These are phyloP conservation scores for Diaporthe sp. DNA, from an alignment of 2,329 filamentous ascomycete genomes.

Conservation along the genomic window DNA sequence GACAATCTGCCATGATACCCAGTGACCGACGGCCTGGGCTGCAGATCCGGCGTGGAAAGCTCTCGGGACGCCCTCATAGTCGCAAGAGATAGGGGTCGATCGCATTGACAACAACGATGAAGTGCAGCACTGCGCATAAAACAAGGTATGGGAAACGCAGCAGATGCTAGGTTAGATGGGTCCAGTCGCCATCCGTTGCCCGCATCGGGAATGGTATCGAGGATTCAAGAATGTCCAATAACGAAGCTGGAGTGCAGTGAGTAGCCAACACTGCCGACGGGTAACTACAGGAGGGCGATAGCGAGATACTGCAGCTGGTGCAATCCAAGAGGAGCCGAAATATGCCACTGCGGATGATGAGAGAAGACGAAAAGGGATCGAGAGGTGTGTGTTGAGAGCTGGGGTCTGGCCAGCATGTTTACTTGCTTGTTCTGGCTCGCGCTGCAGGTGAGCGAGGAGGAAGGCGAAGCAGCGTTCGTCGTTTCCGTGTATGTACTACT, in stretches of 20 bases:
- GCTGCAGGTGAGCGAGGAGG: background rate
- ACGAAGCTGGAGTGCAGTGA: slow-evolving; percentile 32
- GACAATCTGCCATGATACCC: slow-evolving; percentile 34
- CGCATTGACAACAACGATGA: slow-evolving; percentile 29
- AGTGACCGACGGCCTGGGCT: slow-evolving; percentile 39
- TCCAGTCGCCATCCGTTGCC: slow-evolving; percentile 8
- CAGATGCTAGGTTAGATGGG: slow-evolving; percentile 6
- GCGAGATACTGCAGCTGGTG: slow-evolving; percentile 33
- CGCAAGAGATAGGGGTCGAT: background rate
- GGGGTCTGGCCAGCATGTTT: slow-evolving; percentile 11
- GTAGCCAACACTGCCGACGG: slow-evolving; percentile 37
- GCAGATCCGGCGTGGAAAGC: slow-evolving; percentile 38
- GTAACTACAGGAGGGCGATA: slow-evolving; percentile 39
- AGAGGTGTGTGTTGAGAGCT: slow-evolving; percentile 5
- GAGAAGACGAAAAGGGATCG: slow-evolving; percentile 8
- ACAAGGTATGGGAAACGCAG: background rate
- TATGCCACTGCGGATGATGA: slow-evolving; percentile 13
- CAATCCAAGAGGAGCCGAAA: slow-evolving; percentile 32
- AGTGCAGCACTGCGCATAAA: slow-evolving; percentile 35
- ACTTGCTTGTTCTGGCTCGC: slow-evolving; percentile 9
- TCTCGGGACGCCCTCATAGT: slow-evolving; percentile 36
- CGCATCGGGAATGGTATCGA: slow-evolving; percentile 3
- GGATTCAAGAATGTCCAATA: slow-evolving; percentile 40
- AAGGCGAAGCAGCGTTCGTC: slow-evolving; percentile 15
- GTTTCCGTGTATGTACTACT: slow-evolving; percentile 24